Conservation (phyloP, 768 basidiomycete genomes). For the Leccinum subtestaceum region DNA sequence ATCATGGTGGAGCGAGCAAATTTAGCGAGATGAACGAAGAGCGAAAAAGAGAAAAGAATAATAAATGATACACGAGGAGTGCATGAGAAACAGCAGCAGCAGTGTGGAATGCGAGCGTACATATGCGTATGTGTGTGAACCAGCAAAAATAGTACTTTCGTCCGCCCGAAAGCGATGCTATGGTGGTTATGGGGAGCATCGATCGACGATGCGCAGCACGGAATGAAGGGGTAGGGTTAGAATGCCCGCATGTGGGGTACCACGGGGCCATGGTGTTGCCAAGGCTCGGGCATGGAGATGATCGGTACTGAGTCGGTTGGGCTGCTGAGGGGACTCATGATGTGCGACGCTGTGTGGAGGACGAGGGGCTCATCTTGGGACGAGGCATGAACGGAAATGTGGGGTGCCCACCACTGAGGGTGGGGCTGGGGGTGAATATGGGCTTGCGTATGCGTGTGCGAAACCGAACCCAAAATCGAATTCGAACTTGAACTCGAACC, state of each 20-base stretch:
- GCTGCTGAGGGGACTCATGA: constrained; percentile 11
- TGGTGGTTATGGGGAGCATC: neutral
- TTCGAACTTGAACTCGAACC: neutral
- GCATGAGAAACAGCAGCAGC: neutral
- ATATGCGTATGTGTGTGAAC: constrained; percentile 4
- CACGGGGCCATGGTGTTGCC: constrained; percentile 9
- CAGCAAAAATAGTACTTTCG: neutral
- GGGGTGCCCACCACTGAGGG: neutral
- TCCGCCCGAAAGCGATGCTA: neutral
- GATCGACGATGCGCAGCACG: constrained; percentile 13
- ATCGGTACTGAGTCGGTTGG: neutral
- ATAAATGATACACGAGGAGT: constrained; percentile 9
- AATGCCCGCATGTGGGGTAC: constrained; percentile 8
- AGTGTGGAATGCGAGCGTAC: constrained; percentile 5
- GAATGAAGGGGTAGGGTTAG: constrained; percentile 1
- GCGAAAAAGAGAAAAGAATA: neutral
- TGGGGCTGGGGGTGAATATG: neutral
- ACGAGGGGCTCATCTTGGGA: constrained; percentile 5
- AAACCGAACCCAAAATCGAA: neutral
- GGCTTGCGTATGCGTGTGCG: neutral
- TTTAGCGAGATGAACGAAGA: neutral
- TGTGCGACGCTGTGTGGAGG: constrained; percentile 1
- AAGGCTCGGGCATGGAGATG: constrained; percentile 27
- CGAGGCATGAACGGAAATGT: neutral
- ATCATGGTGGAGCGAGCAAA: neutral